phyloP scores from a whole-genome alignment of 805 yeast species.

The Suhomyces xylopsoci region DNA sequence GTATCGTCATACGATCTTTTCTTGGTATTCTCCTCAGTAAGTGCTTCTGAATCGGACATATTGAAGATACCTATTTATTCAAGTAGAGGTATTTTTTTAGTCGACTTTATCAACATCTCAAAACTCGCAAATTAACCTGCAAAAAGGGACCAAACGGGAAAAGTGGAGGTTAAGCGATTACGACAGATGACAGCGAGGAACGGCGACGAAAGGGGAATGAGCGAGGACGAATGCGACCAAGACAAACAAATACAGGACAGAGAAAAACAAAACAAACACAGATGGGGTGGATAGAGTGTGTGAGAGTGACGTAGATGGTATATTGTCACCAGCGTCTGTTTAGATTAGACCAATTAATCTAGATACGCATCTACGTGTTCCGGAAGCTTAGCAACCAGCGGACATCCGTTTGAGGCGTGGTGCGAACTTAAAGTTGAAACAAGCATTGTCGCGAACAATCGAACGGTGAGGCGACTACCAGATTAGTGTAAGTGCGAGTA shows the following conservation, averaged over 20 bases:
- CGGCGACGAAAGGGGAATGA: neutral
- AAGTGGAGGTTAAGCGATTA: neutral
- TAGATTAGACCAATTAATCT: neutral
- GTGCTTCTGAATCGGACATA: slow-evolving; percentile 1
- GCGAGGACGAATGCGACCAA: neutral
- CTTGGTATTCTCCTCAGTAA: neutral
- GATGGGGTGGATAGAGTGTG: neutral
- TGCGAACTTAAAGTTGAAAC: neutral
- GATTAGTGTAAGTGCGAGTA: neutral
- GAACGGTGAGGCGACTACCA: neutral
- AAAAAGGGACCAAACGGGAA: neutral
- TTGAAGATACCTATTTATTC: neutral
- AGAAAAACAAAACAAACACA: too few relatives aligned
- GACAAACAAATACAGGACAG: neutral
- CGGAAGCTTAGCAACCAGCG: neutral
- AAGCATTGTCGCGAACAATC: neutral
- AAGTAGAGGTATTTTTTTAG: neutral
- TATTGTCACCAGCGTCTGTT: neutral
- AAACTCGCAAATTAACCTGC: slow-evolving; percentile 1
- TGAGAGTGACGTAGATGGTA: neutral
- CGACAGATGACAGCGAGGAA: neutral
- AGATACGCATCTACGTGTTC: neutral
- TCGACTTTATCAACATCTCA: slow-evolving; percentile 1
- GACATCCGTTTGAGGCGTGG: neutral
- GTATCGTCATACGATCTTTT: neutral